These are phyloP conservation scores for Ambrosia trifida DNA, from an alignment of 129 eudicot genomes.

Conservation along the genomic window DNA sequence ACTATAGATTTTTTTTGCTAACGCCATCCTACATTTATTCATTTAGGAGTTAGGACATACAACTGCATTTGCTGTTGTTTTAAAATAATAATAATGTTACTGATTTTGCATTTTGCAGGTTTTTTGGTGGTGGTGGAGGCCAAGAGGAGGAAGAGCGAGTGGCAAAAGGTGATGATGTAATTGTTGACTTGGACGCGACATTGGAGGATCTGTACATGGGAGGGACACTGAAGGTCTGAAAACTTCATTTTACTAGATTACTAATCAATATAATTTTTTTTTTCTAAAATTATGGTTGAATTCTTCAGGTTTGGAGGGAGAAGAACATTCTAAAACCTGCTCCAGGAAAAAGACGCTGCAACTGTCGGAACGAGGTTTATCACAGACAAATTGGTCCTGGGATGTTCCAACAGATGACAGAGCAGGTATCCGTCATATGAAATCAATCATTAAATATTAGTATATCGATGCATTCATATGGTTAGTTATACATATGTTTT, in stretches of 20 bases:
- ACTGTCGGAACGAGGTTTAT: constrained; percentile 95
- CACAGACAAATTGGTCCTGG: constrained; percentile 99
- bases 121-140: constrained; percentile 92
- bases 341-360: constrained; percentile 91
- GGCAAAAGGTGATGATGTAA: constrained; percentile 92
- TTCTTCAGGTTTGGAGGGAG: constrained; percentile 94
- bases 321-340: constrained; percentile 93
- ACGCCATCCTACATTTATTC: background rate
- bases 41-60: background rate
- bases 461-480: background rate
- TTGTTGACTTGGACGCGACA: constrained; percentile 92
- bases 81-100: background rate
- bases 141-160: constrained; percentile 85
- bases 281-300: background rate
- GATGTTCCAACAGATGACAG: constrained; percentile 99
- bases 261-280: background rate
- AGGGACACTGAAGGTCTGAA: constrained; percentile 81
- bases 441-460: background rate
- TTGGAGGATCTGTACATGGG: constrained; percentile 98
- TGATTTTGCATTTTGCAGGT: constrained; percentile 42
- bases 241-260: background rate
- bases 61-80: background rate
- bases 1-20: background rate
- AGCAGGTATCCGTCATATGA: constrained; percentile 60
- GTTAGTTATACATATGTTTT: constrained; percentile 8